Percentiles rank a stretch among this genome's conserved stretches.
phyloP scores from a whole-genome alignment of 768 basidiomycete species.

The Boletus sp. region DNA sequence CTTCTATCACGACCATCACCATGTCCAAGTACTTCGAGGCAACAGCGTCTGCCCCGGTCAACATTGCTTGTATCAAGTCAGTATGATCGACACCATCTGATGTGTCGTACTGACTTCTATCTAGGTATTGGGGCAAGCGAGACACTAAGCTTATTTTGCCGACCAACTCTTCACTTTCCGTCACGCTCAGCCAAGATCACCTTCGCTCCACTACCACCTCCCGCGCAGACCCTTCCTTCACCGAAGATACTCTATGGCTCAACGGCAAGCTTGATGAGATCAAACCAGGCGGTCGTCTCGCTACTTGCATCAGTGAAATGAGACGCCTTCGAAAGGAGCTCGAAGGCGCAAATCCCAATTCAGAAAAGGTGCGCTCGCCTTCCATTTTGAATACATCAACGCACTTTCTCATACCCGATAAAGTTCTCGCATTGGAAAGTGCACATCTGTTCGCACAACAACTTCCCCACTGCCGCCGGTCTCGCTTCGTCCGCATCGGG shows the following conservation, averaged over 20 bases:
- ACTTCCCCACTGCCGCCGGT: slow-evolving; percentile 98
- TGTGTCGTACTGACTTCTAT: slow-evolving; percentile 6
- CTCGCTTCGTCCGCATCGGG: slow-evolving; percentile 97
- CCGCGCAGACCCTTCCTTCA: slow-evolving; percentile 73
- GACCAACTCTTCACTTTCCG: slow-evolving; percentile 97
- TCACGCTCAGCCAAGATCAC: slow-evolving; percentile 96
- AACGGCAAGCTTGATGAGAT: slow-evolving; percentile 93
- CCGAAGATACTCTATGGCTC: slow-evolving; percentile 84
- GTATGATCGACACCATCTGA: slow-evolving; percentile 14
- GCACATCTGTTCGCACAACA: slow-evolving; percentile 94
- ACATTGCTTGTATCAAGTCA: slow-evolving; percentile 98
- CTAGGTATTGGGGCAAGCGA: slow-evolving; percentile 98
- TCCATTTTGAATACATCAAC: background rate
- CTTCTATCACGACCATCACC: slow-evolving; percentile 20
- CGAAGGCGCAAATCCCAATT: slow-evolving; percentile 65
- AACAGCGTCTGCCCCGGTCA: slow-evolving; percentile 90
- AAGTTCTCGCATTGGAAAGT: slow-evolving; percentile 48
- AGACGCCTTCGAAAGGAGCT: slow-evolving; percentile 69
- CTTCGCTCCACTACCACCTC: slow-evolving; percentile 92
- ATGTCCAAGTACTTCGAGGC: slow-evolving; percentile 72
- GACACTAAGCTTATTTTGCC: slow-evolving; percentile 94
- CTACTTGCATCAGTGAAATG: slow-evolving; percentile 87
- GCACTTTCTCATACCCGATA: background rate
- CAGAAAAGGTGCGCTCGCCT: slow-evolving; percentile 55
- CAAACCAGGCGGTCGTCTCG: slow-evolving; percentile 72